These are phyloP conservation scores for Fraxinus quadrangulata DNA, from an alignment of 257 asterid species.

Conservation along the genomic window DNA sequence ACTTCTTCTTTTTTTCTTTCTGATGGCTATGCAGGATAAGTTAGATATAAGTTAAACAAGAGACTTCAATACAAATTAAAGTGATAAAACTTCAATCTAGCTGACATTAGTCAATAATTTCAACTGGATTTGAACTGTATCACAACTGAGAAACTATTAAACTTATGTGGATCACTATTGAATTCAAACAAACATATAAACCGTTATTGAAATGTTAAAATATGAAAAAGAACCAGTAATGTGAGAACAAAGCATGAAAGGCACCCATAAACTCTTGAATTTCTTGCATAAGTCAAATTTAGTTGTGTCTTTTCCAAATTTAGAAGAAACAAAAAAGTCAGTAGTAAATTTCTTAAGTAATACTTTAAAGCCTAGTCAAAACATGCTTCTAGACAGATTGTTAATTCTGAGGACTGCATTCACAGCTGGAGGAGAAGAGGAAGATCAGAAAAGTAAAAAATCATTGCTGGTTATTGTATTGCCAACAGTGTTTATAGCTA, in stretches of 20 bases:
- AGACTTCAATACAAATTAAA: not conserved
- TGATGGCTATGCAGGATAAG: not conserved
- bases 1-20: not conserved
- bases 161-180: not conserved
- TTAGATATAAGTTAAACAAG: not conserved
- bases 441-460: constrained; percentile 11
- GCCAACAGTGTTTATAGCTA: constrained; percentile 22
- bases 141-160: not conserved
- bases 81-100: not conserved
- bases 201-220: not conserved
- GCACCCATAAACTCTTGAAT: not conserved
- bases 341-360: not conserved
- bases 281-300: not conserved
- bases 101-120: not conserved
- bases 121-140: not conserved
- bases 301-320: not conserved
- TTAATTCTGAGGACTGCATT: not conserved
- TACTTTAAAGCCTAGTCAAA: not conserved
- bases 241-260: not conserved
- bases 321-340: no score
- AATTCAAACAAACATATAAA: not conserved
- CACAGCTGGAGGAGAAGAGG: constrained; percentile 30
- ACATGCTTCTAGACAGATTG: not conserved
- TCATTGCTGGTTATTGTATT: constrained; percentile 15
- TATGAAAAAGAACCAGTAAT: not conserved